These are phyloP conservation scores for Aspergillus sclerotialis DNA, from an alignment of 2,329 filamentous ascomycete species.

Conservation along the genomic window DNA sequence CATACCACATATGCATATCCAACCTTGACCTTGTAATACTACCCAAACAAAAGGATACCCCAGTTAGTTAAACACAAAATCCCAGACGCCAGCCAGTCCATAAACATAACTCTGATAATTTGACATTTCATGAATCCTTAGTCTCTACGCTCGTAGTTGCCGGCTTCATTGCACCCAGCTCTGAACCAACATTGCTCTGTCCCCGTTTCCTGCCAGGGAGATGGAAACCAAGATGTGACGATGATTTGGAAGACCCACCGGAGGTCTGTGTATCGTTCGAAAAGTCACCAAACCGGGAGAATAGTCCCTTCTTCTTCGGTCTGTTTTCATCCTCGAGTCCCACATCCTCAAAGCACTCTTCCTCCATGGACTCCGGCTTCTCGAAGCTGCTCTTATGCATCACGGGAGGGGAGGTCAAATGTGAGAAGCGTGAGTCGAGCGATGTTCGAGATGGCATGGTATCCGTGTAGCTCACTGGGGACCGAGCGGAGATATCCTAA, in stretches of 20 bases:
- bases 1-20: neutral
- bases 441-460: constrained; percentile 63
- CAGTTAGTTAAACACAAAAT: neutral
- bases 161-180: constrained; percentile 59
- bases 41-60: neutral
- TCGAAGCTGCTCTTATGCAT: constrained; percentile 53
- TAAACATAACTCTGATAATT: neutral
- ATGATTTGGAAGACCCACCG: constrained; percentile 34
- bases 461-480: constrained; percentile 60
- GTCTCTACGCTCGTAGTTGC: constrained; percentile 9
- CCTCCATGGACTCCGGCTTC: constrained; percentile 57
- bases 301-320: constrained; percentile 71
- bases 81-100: neutral
- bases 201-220: constrained; percentile 66
- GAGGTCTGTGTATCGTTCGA: constrained; percentile 26
- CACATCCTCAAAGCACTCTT: constrained; percentile 85
- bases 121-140: constrained; percentile 13
- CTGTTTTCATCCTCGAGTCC: constrained; percentile 71
- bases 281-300: constrained; percentile 65
- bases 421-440: constrained; percentile 66
- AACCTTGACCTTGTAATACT: neutral
- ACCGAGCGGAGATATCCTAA: constrained; percentile 85
- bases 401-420: constrained; percentile 56
- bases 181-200: constrained; percentile 62
- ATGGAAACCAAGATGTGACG: constrained; percentile 53